phyloP scores from a whole-genome alignment of 495 filamentous ascomycete genomes.

The Talaromyces trachyspermus region DNA sequence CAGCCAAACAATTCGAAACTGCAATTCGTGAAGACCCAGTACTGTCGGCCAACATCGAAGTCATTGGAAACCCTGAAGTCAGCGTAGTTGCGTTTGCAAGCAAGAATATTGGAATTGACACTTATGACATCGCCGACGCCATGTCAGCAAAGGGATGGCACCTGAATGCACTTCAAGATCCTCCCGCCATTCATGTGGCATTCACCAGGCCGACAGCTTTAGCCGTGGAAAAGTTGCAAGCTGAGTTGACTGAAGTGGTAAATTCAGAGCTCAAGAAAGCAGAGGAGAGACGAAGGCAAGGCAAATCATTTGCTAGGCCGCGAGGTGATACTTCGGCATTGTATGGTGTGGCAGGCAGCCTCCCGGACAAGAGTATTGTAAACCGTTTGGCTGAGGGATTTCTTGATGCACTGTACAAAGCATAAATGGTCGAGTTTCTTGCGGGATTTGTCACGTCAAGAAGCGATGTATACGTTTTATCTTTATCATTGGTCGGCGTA shows the following conservation, averaged over 20 bases:
- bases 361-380: conserved; percentile 93
- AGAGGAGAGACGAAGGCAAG: conserved; percentile 70
- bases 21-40: conserved; percentile 60
- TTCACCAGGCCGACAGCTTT: conserved; percentile 83
- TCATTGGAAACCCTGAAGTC: conserved; percentile 82
- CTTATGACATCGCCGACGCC: conserved; percentile 82
- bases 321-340: conserved; percentile 72
- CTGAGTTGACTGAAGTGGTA: conserved; percentile 70
- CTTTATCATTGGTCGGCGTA: conserved; percentile 1
- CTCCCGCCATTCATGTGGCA: conserved; percentile 94
- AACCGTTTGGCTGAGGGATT: conserved; percentile 86
- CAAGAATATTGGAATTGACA: conserved; percentile 57
- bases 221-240: conserved; percentile 66
- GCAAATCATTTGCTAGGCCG: conserved; percentile 38
- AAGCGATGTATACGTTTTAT: too few relatives aligned
- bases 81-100: conserved; percentile 85
- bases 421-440: conserved; percentile 36
- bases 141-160: conserved; percentile 86
- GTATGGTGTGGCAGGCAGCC: conserved; percentile 89
- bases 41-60: conserved; percentile 61
- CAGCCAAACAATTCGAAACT: conserved; percentile 73
- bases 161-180: conserved; percentile 86
- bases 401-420: conserved; percentile 93
- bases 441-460: neutral
- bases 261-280: conserved; percentile 66